Conservation (phyloP, 2,329 filamentous ascomycete species). For the Xylaria sp. region DNA sequence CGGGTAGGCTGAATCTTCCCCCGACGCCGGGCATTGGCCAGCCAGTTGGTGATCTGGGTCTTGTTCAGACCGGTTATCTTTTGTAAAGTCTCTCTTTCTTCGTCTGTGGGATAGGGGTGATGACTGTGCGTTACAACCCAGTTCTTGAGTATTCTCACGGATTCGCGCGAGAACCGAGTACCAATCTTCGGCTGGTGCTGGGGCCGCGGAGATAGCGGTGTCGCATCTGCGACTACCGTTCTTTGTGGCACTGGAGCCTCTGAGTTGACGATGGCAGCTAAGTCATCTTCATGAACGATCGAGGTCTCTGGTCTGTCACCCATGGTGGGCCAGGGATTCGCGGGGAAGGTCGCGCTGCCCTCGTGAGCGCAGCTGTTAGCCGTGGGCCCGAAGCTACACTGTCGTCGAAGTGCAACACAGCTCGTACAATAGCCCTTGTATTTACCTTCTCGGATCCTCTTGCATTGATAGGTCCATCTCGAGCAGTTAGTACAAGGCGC, state of each 20-base stretch:
- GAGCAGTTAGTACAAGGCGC: constrained; percentile 60
- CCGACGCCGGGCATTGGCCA: constrained; percentile 84
- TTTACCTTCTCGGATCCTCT: constrained; percentile 63
- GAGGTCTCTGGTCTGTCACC: constrained; percentile 50
- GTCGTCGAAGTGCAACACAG: constrained; percentile 63
- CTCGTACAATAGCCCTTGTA: constrained; percentile 67
- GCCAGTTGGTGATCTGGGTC: constrained; percentile 88
- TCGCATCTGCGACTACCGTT: constrained; percentile 32
- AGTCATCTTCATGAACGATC: constrained; percentile 47
- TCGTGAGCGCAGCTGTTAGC: constrained; percentile 44
- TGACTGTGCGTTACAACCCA: constrained; percentile 82
- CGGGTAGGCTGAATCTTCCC: constrained; percentile 76
- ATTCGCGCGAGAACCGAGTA: constrained; percentile 79
- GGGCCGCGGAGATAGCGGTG: constrained; percentile 37
- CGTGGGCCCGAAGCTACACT: constrained; percentile 60
- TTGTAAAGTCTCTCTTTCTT: constrained; percentile 82
- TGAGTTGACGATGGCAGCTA: constrained; percentile 32
- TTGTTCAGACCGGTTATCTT: constrained; percentile 79
- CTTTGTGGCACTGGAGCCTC: constrained; percentile 27
- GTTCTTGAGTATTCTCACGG: constrained; percentile 79
- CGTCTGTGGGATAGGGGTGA: constrained; percentile 87
- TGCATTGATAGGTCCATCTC: constrained; percentile 62
- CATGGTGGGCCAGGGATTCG: constrained; percentile 53
- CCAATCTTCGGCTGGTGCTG: constrained; percentile 64
- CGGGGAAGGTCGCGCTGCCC: constrained; percentile 47